These are phyloP conservation scores for Phytophthora quininea DNA, from an alignment of 352 stramenopile species.

Conservation along the genomic window DNA sequence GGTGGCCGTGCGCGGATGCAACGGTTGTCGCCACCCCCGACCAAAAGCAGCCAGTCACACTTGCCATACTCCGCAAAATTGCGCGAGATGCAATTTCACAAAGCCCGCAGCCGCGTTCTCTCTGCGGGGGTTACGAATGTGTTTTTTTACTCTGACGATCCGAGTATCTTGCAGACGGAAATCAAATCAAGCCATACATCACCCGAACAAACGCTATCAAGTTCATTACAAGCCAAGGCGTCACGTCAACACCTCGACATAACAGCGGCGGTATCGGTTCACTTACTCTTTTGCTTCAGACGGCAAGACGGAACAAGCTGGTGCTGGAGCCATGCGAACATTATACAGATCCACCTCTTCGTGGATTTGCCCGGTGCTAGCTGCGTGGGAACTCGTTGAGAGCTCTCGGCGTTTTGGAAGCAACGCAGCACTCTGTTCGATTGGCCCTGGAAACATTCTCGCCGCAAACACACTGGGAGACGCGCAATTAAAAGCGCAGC, in stretches of 20 bases:
- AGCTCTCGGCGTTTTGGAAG: background rate
- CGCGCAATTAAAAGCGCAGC: background rate
- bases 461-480: background rate
- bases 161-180: constrained; percentile 15
- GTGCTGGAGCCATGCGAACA: no score
- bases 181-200: constrained; percentile 7
- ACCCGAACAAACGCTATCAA: constrained; percentile 2
- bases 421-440: constrained; percentile 1
- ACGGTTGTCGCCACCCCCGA: constrained; percentile 5
- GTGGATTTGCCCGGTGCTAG: background rate
- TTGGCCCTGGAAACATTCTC: background rate
- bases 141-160: constrained; percentile 12
- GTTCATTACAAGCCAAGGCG: background rate
- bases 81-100: constrained; percentile 7
- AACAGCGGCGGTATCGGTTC: background rate
- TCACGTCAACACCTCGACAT: background rate
- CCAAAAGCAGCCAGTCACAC: constrained; percentile 12
- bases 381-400: constrained; percentile 5
- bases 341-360: background rate
- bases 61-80: background rate
- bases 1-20: constrained; percentile 19
- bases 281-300: no score
- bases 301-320: no score
- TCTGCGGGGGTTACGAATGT: constrained; percentile 17
- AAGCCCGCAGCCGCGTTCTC: constrained; percentile 15